These are phyloP conservation scores for Phialocephala subalpina DNA, from an alignment of 2,329 filamentous ascomycete species.

Conservation along the genomic window DNA sequence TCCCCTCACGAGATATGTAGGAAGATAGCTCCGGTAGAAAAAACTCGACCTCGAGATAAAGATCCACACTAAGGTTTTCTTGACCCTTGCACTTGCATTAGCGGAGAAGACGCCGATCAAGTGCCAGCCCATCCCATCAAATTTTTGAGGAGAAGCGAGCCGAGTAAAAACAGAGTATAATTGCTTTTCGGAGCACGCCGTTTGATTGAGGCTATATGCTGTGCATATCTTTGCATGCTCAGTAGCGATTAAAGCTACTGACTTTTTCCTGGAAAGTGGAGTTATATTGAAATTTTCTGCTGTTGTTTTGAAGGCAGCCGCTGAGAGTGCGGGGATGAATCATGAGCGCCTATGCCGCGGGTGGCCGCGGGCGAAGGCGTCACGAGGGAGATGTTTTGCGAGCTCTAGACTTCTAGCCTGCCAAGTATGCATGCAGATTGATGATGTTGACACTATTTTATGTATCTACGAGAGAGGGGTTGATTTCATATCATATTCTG, in stretches of 20 bases:
- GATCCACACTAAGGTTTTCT: slow-evolving; percentile 12
- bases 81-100: slow-evolving; percentile 21
- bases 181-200: slow-evolving; percentile 23
- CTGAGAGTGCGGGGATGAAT: not conserved
- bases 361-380: not conserved
- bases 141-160: slow-evolving; percentile 13
- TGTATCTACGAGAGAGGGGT: not conserved
- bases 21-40: not conserved
- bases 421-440: not conserved
- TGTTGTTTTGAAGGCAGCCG: too few relatives aligned
- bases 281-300: not conserved
- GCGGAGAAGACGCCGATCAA: not conserved
- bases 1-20: slow-evolving; percentile 12
- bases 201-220: slow-evolving; percentile 8
- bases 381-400: not conserved
- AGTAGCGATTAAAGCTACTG: not conserved
- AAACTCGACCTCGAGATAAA: slow-evolving; percentile 15
- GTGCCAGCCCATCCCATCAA: slow-evolving; percentile 14
- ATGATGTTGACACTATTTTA: not conserved
- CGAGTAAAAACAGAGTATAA: not conserved
- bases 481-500: not conserved
- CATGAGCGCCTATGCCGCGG: slow-evolving; percentile 3
- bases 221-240: not conserved
- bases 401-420: not conserved
- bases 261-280: not conserved